Evolutionary conservation across 441 rosid species (phyloP).

Genomic region (Erodium moschatum): DNA sequence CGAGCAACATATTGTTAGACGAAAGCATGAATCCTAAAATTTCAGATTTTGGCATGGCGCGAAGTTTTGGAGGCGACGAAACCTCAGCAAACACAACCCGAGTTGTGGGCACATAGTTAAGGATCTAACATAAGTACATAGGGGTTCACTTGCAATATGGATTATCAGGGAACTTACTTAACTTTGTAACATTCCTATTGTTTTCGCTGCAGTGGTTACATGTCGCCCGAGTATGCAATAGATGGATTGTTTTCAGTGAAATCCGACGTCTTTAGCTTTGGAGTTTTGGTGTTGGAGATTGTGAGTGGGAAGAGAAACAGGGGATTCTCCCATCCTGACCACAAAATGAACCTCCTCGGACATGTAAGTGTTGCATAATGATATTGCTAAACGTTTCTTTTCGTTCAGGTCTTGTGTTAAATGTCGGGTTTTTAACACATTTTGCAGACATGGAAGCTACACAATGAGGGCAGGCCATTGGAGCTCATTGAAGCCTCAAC

Average conservation of each 20-base stretch:
- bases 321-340: conserved; percentile 11
- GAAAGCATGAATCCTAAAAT: conserved; percentile 21
- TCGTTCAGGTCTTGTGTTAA: too few relatives aligned
- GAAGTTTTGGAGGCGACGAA: background rate
- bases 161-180: background rate
- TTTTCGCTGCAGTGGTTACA: conserved; percentile 14
- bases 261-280: conserved; percentile 10
- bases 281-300: background rate
- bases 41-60: background rate
- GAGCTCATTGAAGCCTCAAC: background rate
- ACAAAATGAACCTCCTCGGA: too few relatives aligned
- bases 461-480: too few relatives aligned
- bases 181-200: background rate
- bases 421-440: too few relatives aligned
- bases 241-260: conserved; percentile 17
- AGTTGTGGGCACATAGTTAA: conserved; percentile 7
- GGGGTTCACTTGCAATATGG: background rate
- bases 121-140: background rate
- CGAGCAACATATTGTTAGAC: conserved; percentile 24
- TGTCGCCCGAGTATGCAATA: too few relatives aligned
- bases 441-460: too few relatives aligned
- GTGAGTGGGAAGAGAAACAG: conserved; percentile 17
- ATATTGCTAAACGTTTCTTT: too few relatives aligned
- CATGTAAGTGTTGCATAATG: too few relatives aligned
- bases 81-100: background rate